Conservation (phyloP, 75 land plant genomes). For the Isoetes taiwanensis region DNA sequence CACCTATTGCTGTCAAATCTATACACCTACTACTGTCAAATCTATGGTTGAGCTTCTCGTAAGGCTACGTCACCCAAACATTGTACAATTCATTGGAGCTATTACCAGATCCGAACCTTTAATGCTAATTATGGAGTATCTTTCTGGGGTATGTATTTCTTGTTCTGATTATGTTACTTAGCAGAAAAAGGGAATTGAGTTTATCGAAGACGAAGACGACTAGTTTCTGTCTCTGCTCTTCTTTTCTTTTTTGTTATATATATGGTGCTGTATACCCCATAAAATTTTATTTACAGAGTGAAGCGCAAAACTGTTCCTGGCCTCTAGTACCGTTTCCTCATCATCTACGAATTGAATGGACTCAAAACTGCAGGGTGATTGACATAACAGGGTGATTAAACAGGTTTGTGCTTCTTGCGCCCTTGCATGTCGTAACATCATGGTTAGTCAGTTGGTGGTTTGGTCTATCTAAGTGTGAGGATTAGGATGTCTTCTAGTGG, state of each 20-base stretch:
- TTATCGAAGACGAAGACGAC: background rate
- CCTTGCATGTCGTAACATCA: too few relatives aligned
- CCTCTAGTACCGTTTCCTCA: too few relatives aligned
- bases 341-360: too few relatives aligned
- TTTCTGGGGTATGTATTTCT: conserved; percentile 41
- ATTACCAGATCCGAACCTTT: conserved; percentile 69
- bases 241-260: conserved; percentile 6
- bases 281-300: conserved; percentile 38
- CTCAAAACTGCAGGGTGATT: too few relatives aligned
- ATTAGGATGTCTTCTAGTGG: too few relatives aligned
- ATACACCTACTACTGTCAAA: conserved; percentile 86
- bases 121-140: conserved; percentile 79
- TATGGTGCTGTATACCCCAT: background rate
- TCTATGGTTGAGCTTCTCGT: conserved; percentile 78
- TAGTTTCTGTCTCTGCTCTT: too few relatives aligned
- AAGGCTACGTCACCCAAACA: conserved; percentile 86
- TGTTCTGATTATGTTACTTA: background rate
- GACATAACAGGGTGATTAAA: too few relatives aligned
- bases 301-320: conserved; percentile 82
- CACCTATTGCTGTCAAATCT: conserved; percentile 90
- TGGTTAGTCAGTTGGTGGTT: too few relatives aligned
- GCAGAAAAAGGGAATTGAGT: background rate
- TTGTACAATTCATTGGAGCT: conserved; percentile 95
- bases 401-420: too few relatives aligned
- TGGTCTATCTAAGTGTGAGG: too few relatives aligned